Evolutionary conservation across 2,329 filamentous ascomycete genomes (phyloP).

Genomic region (Blastomyces percursus): DNA sequence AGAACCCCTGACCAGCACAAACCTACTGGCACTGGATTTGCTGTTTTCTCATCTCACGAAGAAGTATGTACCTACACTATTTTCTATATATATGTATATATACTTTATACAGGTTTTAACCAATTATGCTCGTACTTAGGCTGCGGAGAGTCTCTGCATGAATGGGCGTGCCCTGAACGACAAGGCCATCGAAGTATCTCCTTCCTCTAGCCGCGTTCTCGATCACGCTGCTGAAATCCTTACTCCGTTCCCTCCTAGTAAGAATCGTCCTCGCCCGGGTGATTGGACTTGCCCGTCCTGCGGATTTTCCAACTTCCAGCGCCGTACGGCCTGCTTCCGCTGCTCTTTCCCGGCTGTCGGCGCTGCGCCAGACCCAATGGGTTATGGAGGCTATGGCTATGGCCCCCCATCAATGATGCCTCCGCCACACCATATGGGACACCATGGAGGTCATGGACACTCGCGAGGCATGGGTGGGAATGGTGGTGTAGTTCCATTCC

Average conservation of each 20-base stretch:
- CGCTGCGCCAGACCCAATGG: conserved; percentile 63
- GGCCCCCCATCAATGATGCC: conserved; percentile 69
- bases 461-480: conserved; percentile 56
- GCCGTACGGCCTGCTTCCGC: conserved; percentile 94
- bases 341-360: conserved; percentile 97
- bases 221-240: conserved; percentile 93
- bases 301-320: conserved; percentile 98
- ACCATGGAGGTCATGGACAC: conserved; percentile 48
- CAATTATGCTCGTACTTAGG: conserved; percentile 44
- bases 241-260: conserved; percentile 94
- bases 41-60: conserved; percentile 97
- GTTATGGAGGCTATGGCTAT: conserved; percentile 49
- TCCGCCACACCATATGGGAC: conserved; percentile 62
- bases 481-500: conserved; percentile 85
- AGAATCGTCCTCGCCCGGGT: conserved; percentile 91
- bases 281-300: conserved; percentile 99
- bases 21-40: conserved; percentile 96
- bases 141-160: conserved; percentile 97
- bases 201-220: conserved; percentile 90
- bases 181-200: conserved; percentile 97
- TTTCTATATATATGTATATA: conserved; percentile 2
- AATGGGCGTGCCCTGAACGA: conserved; percentile 96
- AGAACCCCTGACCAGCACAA: conserved; percentile 98
- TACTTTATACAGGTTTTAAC: conserved; percentile 10
- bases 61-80: conserved; percentile 55